Evolutionary conservation across 2,329 filamentous ascomycete genomes (phyloP).

Genomic region (Amauroascus niger): DNA sequence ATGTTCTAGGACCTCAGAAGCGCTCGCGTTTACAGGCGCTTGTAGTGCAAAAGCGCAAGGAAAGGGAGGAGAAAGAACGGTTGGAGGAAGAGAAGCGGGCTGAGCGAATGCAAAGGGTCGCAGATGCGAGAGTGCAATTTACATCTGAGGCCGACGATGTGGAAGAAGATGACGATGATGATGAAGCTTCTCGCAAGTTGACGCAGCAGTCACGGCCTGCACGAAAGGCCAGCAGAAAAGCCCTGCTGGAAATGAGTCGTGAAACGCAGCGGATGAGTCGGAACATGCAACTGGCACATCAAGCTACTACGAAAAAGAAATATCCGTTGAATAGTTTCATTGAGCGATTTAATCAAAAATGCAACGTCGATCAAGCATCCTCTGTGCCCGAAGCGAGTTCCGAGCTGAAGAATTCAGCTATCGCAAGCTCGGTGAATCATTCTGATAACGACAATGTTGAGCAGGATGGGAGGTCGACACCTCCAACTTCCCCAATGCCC

Average conservation of each 20-base stretch:
- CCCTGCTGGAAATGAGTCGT: conserved; percentile 84
- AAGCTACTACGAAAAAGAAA: conserved; percentile 84
- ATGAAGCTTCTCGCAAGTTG: conserved; percentile 56
- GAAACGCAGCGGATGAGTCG: conserved; percentile 87
- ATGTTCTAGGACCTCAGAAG: conserved; percentile 33
- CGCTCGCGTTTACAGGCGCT: conserved; percentile 57
- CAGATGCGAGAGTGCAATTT: conserved; percentile 21
- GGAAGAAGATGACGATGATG: conserved; percentile 45
- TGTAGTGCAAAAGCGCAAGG: conserved; percentile 61
- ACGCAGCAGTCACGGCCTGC: conserved; percentile 58
- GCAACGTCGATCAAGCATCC: conserved; percentile 26
- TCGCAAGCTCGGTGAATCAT: conserved; percentile 36
- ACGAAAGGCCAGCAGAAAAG: conserved; percentile 88
- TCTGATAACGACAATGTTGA: conserved; percentile 42
- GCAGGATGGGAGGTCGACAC: conserved; percentile 47
- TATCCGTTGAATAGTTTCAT: conserved; percentile 75
- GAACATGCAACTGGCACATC: conserved; percentile 82
- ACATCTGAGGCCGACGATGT: conserved; percentile 32
- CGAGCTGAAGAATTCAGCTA: conserved; percentile 19
- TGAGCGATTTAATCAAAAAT: conserved; percentile 68
- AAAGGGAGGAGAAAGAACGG: conserved; percentile 58
- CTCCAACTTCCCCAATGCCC: conserved; percentile 57
- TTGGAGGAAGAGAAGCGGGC: conserved; percentile 37
- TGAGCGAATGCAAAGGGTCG: conserved; percentile 26
- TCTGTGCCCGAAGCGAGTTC: conserved; percentile 12